Percentiles rank a stretch among this genome's conserved stretches.
Conservation (phyloP, 306 rosid genomes). For the Prunus mongolica region DNA sequence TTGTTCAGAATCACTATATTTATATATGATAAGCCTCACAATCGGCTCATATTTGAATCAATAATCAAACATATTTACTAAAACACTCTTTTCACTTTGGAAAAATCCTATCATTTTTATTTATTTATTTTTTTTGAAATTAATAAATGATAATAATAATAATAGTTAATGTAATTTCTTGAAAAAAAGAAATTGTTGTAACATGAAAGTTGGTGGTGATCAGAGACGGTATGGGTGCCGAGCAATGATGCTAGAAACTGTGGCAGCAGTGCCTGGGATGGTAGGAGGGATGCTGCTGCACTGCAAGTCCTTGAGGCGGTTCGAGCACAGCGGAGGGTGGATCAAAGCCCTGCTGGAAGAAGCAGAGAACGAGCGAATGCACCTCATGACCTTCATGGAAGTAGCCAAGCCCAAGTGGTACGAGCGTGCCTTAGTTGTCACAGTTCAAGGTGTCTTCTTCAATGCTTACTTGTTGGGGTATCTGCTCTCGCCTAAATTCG, state of each 20-base stretch:
- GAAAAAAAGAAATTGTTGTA: not conserved
- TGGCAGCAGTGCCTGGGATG: constrained; percentile 89
- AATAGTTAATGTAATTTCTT: too few species aligned
- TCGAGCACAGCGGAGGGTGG: constrained; percentile 85
- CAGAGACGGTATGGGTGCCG: constrained; percentile 83
- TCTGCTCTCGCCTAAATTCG: constrained; percentile 60
- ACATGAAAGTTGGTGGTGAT: not conserved
- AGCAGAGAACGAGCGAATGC: constrained; percentile 86
- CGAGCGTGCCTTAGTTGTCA: constrained; percentile 59
- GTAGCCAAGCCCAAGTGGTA: constrained; percentile 66
- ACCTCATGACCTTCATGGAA: constrained; percentile 84
- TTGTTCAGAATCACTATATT: too few species aligned
- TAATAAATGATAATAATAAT: too few species aligned
- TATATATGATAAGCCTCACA: too few species aligned
- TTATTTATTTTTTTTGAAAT: too few species aligned
- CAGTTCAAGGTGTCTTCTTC: constrained; percentile 74
- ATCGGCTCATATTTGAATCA: too few species aligned
- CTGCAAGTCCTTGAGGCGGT: constrained; percentile 53
- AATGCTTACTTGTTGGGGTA: constrained; percentile 72
- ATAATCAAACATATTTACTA: too few species aligned
- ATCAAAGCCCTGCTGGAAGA: constrained; percentile 65
- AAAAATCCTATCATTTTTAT: too few species aligned
- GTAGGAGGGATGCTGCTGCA: constrained; percentile 74
- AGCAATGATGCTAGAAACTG: constrained; percentile 85
- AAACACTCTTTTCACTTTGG: too few species aligned